Evolutionary conservation across 148 eudicot species (phyloP), one percentile per base, ranked within the genome.

Genomic region (Drosera capensis): DNA sequence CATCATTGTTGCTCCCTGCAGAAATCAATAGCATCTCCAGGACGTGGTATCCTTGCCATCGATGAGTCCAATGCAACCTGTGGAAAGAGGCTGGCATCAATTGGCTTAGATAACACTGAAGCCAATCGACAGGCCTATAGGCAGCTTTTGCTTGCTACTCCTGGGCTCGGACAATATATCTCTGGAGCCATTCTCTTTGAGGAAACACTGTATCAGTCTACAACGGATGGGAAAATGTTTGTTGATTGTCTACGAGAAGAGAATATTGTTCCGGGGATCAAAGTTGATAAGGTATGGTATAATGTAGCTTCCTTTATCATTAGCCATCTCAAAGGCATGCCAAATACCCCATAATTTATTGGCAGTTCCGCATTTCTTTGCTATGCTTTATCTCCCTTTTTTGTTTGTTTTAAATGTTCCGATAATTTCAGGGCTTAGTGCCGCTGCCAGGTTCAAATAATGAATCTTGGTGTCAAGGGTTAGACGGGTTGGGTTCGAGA

Each of bases 401-500:
- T 39, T 20, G 28, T 43, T 15, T 58, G 44, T 62, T 19, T n/a
- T n/a, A n/a, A n/a, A n/a, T n/a, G n/a, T n/a, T n/a, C n/a, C n/a
- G n/a, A n/a, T n/a, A n/a, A n/a, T n/a, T n/a, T n/a, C 69, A 88
- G 96, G 96, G 96, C 73, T 77, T 88, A 72, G 68, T 70, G 49
- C 96, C 96, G 44, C 58, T 88, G 14, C 86, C 96, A 12, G 96
- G 94, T 18, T 88, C 96, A 53, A 83, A 88, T 68, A 75, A 83
- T 54, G 96, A 88, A 64, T 88, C 96, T 37, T 88, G 96, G 96
- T 88, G 96, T 63, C 96, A 83, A 71, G 94, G 96, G 19, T 65
- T 88, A 52, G 96, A 88, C 54, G 96, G 96, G 39, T 55, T 88
- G 68, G 94, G 86, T 39, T 88, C 96, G 45, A 75, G 96, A 56